phyloP scores from a whole-genome alignment of 164 flowering plant genomes.

The Vitis rupestris region DNA sequence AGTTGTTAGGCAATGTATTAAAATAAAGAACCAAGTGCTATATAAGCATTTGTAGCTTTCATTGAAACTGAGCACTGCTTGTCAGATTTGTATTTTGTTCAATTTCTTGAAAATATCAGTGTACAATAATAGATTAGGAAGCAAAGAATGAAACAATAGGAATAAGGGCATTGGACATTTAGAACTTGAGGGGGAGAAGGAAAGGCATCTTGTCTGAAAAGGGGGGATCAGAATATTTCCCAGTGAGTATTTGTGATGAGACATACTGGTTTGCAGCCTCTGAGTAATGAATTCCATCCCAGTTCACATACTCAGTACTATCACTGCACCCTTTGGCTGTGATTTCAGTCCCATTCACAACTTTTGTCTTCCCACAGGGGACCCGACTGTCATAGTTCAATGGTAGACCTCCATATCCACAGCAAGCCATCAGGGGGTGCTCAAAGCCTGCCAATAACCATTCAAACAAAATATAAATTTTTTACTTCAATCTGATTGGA shows the following conservation, averaged over 20 bases:
- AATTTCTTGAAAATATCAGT: no score
- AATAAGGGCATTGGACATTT: background rate
- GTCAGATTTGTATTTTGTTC: no score
- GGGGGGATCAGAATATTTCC: constrained; percentile 43
- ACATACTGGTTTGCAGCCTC: constrained; percentile 51
- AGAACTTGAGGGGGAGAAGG: constrained; percentile 32
- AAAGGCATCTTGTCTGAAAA: constrained; percentile 39
- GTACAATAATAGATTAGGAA: background rate
- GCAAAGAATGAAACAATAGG: background rate
- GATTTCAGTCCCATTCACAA: constrained; percentile 29
- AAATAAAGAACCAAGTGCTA: no score
- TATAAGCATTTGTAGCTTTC: no score
- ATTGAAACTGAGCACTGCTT: no score
- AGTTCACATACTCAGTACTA: constrained; percentile 31
- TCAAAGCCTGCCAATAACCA: constrained; percentile 32
- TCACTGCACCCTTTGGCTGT: constrained; percentile 38
- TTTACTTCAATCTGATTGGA: background rate
- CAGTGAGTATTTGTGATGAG: constrained; percentile 43
- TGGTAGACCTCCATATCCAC: constrained; percentile 54
- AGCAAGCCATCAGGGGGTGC: constrained; percentile 44
- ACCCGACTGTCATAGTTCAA: constrained; percentile 32
- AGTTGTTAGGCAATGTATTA: no score
- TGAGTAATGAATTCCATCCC: constrained; percentile 65
- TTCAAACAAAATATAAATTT: background rate
- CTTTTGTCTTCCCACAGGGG: constrained; percentile 37